A percentile compares a stretch with the other conserved stretches of the same genome.
phyloP scores from a whole-genome alignment of 805 yeast species.

The Yamadazyma paraphyllophila region DNA sequence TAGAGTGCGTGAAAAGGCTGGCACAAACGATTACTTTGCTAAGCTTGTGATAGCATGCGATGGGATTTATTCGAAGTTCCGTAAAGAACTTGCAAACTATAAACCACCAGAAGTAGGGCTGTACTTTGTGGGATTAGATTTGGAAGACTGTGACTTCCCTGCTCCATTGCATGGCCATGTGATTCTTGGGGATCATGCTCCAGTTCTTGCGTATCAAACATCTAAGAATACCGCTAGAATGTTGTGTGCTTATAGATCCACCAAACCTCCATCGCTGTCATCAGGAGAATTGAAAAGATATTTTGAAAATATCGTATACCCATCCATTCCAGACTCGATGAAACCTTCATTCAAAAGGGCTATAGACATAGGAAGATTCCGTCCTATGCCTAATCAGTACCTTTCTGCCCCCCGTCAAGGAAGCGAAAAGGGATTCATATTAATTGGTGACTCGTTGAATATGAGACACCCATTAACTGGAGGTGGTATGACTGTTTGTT shows the following conservation, averaged over 20 bases:
- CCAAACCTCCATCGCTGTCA: constrained; percentile 65
- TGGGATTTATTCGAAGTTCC: constrained; percentile 90
- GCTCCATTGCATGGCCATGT: constrained; percentile 83
- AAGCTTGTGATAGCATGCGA: constrained; percentile 79
- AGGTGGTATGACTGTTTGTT: constrained; percentile 98
- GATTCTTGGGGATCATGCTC: constrained; percentile 80
- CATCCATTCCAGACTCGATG: constrained; percentile 62
- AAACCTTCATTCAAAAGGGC: constrained; percentile 71
- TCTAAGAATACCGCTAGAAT: constrained; percentile 81
- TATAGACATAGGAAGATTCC: constrained; percentile 51
- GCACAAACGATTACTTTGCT: constrained; percentile 42
- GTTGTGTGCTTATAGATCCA: constrained; percentile 78
- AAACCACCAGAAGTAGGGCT: constrained; percentile 71
- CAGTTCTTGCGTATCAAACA: constrained; percentile 85
- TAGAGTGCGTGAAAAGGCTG: constrained; percentile 67
- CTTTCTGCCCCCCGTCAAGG: constrained; percentile 73
- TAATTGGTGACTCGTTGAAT: constrained; percentile 90
- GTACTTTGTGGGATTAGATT: constrained; percentile 81
- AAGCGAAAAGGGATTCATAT: constrained; percentile 64
- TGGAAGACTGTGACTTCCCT: constrained; percentile 75
- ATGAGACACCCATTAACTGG: constrained; percentile 99
- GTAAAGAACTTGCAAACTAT: constrained; percentile 64
- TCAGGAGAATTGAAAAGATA: constrained; percentile 59
- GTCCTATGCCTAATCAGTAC: constrained; percentile 92
- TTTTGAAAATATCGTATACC: constrained; percentile 58